phyloP scores from a whole-genome alignment of 2,329 filamentous ascomycete species.

The Ceratocystis albifundus region DNA sequence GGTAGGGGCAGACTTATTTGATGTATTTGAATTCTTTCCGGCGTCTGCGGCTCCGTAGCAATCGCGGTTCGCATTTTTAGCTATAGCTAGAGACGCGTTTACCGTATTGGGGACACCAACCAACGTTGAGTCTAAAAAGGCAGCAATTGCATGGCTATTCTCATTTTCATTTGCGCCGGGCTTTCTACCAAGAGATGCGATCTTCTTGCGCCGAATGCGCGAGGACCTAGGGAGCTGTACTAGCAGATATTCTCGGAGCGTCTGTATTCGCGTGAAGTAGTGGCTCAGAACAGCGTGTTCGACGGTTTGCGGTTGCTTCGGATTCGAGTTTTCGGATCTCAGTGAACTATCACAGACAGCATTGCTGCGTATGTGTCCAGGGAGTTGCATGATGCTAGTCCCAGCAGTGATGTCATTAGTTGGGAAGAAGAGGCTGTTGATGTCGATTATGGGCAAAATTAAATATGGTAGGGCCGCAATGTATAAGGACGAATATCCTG shows the following conservation, averaged over 20 bases:
- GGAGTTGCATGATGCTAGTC: neutral
- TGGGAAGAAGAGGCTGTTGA: neutral
- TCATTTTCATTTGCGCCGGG: conserved; percentile 27
- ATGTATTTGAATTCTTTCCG: neutral
- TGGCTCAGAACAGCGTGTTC: conserved; percentile 17
- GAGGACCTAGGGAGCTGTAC: conserved; percentile 55
- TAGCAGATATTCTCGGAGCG: conserved; percentile 60
- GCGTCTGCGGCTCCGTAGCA: neutral
- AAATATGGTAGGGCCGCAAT: neutral
- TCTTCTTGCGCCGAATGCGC: conserved; percentile 47
- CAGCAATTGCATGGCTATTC: conserved; percentile 22
- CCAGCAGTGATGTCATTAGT: neutral
- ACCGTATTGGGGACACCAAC: conserved; percentile 15
- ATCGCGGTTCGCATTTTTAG: neutral
- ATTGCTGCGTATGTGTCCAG: neutral
- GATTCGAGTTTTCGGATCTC: neutral
- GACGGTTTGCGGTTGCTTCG: neutral
- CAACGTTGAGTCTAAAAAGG: conserved; percentile 23
- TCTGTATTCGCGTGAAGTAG: conserved; percentile 55
- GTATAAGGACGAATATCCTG: neutral
- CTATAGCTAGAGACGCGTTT: neutral
- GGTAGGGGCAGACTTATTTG: neutral
- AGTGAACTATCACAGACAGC: neutral
- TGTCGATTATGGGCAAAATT: neutral
- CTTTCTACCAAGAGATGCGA: conserved; percentile 37